Evolutionary conservation across 2,329 filamentous ascomycete species (phyloP).

Genomic region (Aspergillus sp.): DNA sequence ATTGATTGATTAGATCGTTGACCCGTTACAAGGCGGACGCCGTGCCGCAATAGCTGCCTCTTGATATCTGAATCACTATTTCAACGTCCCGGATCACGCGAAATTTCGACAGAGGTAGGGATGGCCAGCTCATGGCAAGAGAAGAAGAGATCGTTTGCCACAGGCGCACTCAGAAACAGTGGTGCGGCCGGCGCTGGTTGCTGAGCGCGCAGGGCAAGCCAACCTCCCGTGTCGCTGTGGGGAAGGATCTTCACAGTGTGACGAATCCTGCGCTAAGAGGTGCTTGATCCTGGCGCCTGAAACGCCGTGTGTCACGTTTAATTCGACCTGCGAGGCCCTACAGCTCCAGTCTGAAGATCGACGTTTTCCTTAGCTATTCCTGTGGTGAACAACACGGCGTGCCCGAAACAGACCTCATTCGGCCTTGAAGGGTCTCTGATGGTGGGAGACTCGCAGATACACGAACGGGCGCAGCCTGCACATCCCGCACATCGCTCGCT

Average conservation of each 20-base stretch:
- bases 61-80: too few species aligned
- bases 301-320: conserved; percentile 3
- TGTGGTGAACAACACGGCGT: too few species aligned
- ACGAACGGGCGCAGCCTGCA: too few species aligned
- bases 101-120: neutral
- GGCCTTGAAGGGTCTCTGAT: too few species aligned
- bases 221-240: neutral
- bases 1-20: conserved; percentile 5
- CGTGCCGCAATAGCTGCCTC: neutral
- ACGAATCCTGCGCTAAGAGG: conserved; percentile 4
- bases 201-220: neutral
- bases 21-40: too few species aligned
- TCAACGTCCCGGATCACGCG: too few species aligned
- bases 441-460: too few species aligned
- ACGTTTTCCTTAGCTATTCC: neutral
- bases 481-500: too few species aligned
- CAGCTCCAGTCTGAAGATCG: neutral
- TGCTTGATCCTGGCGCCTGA: neutral
- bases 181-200: conserved; percentile 3
- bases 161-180: neutral
- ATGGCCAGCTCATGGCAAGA: neutral
- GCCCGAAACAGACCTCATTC: neutral
- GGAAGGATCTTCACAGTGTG: conserved; percentile 6
- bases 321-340: neutral
- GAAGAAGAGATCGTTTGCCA: too few species aligned